phyloP scores from a whole-genome alignment of 768 basidiomycete genomes.

The Tulasnella calospora region DNA sequence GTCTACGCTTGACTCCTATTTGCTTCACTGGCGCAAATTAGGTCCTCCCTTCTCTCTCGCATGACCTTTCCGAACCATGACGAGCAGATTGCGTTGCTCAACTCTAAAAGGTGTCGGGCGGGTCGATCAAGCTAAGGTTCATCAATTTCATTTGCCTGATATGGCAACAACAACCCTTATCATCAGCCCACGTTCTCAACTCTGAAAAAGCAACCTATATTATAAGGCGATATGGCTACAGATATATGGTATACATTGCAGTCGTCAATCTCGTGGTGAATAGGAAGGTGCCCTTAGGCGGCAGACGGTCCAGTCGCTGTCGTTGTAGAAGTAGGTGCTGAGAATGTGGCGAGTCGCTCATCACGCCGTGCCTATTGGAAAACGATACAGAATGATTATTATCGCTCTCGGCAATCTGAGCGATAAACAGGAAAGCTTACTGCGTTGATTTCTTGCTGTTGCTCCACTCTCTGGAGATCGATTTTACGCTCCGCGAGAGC shows the following conservation, averaged over 20 bases:
- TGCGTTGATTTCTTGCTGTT: slow-evolving; percentile 13
- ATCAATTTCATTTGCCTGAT: not conserved
- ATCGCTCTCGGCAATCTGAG: not conserved
- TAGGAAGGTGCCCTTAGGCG: not conserved
- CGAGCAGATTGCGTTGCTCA: not conserved
- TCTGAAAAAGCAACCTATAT: not conserved
- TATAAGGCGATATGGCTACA: not conserved
- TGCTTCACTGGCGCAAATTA: not conserved
- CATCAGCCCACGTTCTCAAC: not conserved
- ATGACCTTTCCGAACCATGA: not conserved
- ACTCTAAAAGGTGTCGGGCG: not conserved
- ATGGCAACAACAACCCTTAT: not conserved
- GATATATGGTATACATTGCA: not conserved
- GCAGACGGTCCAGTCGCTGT: not conserved
- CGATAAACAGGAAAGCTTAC: not conserved
- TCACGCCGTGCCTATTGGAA: not conserved
- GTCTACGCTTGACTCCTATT: slow-evolving; percentile 1
- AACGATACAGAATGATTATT: not conserved
- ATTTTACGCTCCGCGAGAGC: slow-evolving; percentile 14
- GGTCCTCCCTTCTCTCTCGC: not conserved
- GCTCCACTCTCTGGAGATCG: slow-evolving; percentile 5
- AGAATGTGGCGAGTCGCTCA: not conserved
- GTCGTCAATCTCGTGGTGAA: not conserved
- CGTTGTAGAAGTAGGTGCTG: not conserved
- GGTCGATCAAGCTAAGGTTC: not conserved